Evolutionary conservation across 441 rosid genomes (phyloP).

Genomic region (Cnidoscolus chayamansa): DNA sequence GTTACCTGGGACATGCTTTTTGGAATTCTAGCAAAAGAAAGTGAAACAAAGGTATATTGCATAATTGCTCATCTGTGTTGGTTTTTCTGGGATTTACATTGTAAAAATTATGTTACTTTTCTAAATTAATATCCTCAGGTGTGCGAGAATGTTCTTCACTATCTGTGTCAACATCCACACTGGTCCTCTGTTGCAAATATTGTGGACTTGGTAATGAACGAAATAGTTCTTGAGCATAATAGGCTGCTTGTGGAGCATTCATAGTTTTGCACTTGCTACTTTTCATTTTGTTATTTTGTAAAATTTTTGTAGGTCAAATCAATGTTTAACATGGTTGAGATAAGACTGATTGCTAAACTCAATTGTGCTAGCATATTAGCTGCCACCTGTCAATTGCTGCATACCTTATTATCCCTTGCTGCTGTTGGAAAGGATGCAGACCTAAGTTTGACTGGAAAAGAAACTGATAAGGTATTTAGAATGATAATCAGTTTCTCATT

Average conservation of each 20-base stretch:
- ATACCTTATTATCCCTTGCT: slow-evolving; percentile 41
- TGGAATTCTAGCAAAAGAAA: slow-evolving; percentile 60
- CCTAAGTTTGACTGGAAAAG: slow-evolving; percentile 38
- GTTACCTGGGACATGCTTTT: slow-evolving; percentile 71
- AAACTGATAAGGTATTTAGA: slow-evolving; percentile 53
- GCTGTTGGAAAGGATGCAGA: slow-evolving; percentile 28
- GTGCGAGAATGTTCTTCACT: slow-evolving; percentile 50
- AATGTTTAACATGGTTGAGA: slow-evolving; percentile 52
- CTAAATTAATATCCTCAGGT: slow-evolving; percentile 50
- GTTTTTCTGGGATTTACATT: slow-evolving; percentile 22
- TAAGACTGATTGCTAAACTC: slow-evolving; percentile 52
- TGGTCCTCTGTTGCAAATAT: slow-evolving; percentile 55
- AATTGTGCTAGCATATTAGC: slow-evolving; percentile 62
- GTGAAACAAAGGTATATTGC: slow-evolving; percentile 58
- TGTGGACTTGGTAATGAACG: slow-evolving; percentile 56
- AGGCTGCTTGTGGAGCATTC: slow-evolving; percentile 15
- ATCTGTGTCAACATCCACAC: slow-evolving; percentile 60
- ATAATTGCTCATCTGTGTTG: background rate
- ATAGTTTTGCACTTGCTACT: slow-evolving; percentile 11
- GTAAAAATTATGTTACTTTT: slow-evolving; percentile 24
- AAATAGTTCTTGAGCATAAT: slow-evolving; percentile 9
- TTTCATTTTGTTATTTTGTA: slow-evolving; percentile 9
- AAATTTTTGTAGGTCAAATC: slow-evolving; percentile 48
- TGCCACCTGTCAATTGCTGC: slow-evolving; percentile 52
- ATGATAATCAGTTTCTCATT: background rate